A percentile compares a stretch with the other conserved stretches of the same genome.
Conservation (phyloP, 805 yeast species). For the Candida succiphila region DNA sequence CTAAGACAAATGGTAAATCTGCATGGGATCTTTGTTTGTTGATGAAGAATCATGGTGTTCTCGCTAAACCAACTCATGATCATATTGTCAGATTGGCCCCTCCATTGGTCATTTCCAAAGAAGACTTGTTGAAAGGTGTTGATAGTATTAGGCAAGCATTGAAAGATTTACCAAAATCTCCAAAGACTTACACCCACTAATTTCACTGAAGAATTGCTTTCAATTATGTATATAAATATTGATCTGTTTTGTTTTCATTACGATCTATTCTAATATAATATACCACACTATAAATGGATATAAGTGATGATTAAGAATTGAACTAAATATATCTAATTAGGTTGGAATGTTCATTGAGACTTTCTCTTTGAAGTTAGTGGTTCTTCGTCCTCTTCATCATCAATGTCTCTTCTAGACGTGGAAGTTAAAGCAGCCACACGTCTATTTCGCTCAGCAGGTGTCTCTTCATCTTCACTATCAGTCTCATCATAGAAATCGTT, state of each 20-base stretch:
- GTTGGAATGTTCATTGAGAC: too few relatives aligned
- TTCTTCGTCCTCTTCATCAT: constrained; percentile 32
- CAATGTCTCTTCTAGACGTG: constrained; percentile 22
- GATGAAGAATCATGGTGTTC: constrained; percentile 80
- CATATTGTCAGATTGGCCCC: constrained; percentile 95
- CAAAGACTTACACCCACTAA: constrained; percentile 32
- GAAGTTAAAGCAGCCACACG: constrained; percentile 19
- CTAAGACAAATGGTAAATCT: constrained; percentile 76
- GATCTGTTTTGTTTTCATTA: too few relatives aligned
- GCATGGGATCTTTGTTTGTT: constrained; percentile 95
- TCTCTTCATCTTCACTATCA: constrained; percentile 6
- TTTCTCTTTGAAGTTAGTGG: too few relatives aligned
- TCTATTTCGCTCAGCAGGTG: constrained; percentile 14
- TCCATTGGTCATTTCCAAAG: constrained; percentile 83
- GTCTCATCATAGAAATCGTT: constrained; percentile 16
- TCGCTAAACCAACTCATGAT: constrained; percentile 96
- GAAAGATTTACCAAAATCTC: constrained; percentile 42
- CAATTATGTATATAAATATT: too few relatives aligned
- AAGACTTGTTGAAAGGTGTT: constrained; percentile 76
- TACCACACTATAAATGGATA: too few relatives aligned
- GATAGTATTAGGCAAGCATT: constrained; percentile 58
- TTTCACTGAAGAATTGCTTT: not conserved
- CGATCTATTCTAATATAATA: too few relatives aligned
- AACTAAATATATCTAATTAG: too few relatives aligned
- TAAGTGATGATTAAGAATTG: too few relatives aligned